phyloP scores from a whole-genome alignment of 2,329 filamentous ascomycete genomes.

The Microcyclospora pomicola region DNA sequence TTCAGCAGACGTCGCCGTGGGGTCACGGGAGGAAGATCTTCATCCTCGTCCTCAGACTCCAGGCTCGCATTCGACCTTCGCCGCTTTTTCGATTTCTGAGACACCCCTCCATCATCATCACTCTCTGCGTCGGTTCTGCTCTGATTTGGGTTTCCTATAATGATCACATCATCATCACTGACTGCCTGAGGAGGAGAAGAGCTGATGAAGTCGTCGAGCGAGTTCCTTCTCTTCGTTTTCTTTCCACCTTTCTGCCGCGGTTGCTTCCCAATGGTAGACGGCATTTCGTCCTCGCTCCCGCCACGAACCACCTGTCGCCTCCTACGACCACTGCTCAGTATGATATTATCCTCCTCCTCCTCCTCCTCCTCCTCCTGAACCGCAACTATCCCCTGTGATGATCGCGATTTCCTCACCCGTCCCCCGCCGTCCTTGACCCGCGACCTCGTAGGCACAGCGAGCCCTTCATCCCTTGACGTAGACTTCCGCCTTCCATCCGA shows the following conservation, averaged over 20 bases:
- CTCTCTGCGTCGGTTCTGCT: constrained; percentile 1
- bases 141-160: constrained; percentile 1
- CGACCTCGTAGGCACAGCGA: constrained; percentile 4
- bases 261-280: constrained; percentile 15
- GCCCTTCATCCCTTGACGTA: constrained; percentile 4
- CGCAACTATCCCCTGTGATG: neutral
- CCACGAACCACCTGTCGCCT: constrained; percentile 6
- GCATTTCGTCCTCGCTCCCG: constrained; percentile 19
- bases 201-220: constrained; percentile 14
- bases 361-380: constrained; percentile 3
- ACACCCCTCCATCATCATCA: too few species aligned
- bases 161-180: constrained; percentile 20
- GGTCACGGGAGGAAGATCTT: constrained; percentile 12
- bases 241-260: constrained; percentile 3
- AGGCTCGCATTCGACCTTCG: constrained; percentile 3
- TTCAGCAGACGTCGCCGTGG: constrained; percentile 14
- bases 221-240: constrained; percentile 4
- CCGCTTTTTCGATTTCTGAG: constrained; percentile 7
- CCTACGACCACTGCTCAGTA: constrained; percentile 1
- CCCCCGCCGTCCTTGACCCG: neutral
- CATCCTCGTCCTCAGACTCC: constrained; percentile 11
- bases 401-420: neutral
- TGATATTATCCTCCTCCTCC: constrained; percentile 5
- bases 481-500: neutral
- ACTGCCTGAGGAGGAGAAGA: constrained; percentile 12